A percentile compares a stretch with the other conserved stretches of the same genome.
Conservation (phyloP, 1,284 basidiomycete genomes). For the Flammula alnicola region DNA sequence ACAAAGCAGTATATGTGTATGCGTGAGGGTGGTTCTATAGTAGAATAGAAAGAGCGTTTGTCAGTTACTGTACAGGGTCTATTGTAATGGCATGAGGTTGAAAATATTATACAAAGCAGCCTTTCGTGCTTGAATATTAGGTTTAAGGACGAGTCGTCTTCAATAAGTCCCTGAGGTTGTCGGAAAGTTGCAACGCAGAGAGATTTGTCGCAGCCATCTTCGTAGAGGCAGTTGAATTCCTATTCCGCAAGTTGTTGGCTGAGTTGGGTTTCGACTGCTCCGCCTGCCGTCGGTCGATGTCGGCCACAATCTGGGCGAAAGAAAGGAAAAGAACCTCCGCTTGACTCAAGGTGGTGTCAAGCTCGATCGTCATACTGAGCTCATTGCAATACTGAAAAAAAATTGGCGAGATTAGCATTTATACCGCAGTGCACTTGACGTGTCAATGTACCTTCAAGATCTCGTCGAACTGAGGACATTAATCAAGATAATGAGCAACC, state of each 20-base stretch:
- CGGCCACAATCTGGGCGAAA: conserved; percentile 85
- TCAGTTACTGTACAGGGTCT: conserved; percentile 1
- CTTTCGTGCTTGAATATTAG: neutral
- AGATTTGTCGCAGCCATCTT: conserved; percentile 29
- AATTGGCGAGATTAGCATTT: conserved; percentile 11
- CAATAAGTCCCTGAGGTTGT: conserved; percentile 57
- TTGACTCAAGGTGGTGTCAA: conserved; percentile 89
- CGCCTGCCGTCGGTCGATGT: conserved; percentile 77
- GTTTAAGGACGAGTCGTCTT: conserved; percentile 13
- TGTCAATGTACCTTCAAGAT: conserved; percentile 73
- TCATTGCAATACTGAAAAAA: conserved; percentile 85
- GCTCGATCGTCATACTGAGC: conserved; percentile 91
- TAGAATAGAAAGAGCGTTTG: neutral
- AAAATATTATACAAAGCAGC: no score
- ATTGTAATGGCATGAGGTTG: neutral
- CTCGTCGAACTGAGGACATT: conserved; percentile 70
- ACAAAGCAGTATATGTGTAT: neutral
- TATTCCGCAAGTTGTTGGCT: conserved; percentile 24
- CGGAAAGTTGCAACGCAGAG: conserved; percentile 51
- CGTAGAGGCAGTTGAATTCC: conserved; percentile 15
- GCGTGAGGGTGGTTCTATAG: neutral
- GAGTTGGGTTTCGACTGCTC: conserved; percentile 42
- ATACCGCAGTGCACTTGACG: conserved; percentile 3
- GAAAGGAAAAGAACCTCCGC: conserved; percentile 93
- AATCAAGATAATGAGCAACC: conserved; percentile 1